Evolutionary conservation across 805 yeast genomes (phyloP), one percentile per base, ranked within the genome.

Genomic region (Lipomyces orientalis): DNA sequence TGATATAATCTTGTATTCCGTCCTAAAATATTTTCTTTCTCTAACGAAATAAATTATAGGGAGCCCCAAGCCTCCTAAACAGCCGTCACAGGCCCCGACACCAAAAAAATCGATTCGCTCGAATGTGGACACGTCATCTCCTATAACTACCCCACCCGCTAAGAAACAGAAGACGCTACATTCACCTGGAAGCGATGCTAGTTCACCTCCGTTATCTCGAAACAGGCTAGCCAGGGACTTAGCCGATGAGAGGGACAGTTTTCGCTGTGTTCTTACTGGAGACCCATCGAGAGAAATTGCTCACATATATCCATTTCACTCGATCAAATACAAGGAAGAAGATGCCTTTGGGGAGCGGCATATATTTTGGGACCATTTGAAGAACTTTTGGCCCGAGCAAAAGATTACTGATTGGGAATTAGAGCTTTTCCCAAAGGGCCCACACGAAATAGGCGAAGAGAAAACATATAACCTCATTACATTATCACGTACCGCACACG

Each of bases 301-400:
- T 39, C 46, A 39, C 46, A 39, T 39, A 39, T 39, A 39, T 39
- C 46, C 46, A 39, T 39, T 39, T 39, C 46, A 39, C 46, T 39
- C 46, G 46, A 39, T 39, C 10, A 39, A 39, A 14, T 39, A 12
- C 46, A 39, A 39, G 46, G 46, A 39, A 39, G 46, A 39, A 39
- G 46, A 39, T 39, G 46, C n/a, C 46, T 39, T 39, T 39, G 46
- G 46, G 46, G 46, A 39, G 46, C 46, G 46, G 46, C 46, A 39
- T 39, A 10, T 39, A 2, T 39, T 39, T 39, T 39, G 46, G 46
- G 46, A 39, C 46, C 46, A 39, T 39, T 39, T 39, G 46, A 39
- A 39, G 46, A 39, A 39, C 46, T 12, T 39, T 39, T 39, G 46
- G 46, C 46, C 46, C 46, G 46, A 39, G 46, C 46, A 39, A 39